These are phyloP conservation scores for Sugiyamaella neomexicana DNA, from an alignment of 1,139 yeast species.

Conservation along the genomic window DNA sequence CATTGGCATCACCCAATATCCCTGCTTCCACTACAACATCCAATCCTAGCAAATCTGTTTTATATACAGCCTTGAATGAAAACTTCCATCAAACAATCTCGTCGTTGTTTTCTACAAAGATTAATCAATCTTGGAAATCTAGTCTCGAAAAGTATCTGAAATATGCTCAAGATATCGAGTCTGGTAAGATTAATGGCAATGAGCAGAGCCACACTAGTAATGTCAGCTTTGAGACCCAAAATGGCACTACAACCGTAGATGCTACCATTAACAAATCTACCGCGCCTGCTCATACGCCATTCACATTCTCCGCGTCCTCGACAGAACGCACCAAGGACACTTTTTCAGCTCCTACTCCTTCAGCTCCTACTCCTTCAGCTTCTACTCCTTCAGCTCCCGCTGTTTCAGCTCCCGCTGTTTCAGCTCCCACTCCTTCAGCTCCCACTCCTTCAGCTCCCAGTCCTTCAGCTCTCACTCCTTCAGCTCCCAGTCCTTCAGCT, in stretches of 20 bases:
- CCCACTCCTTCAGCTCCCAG: too few relatives aligned
- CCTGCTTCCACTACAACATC: conserved; percentile 4
- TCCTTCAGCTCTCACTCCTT: background rate
- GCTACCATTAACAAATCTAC: background rate
- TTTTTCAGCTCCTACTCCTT: background rate
- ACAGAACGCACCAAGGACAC: background rate
- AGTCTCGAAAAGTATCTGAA: conserved; percentile 60
- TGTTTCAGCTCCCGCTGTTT: too few relatives aligned
- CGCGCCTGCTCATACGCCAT: conserved; percentile 9
- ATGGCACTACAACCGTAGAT: background rate
- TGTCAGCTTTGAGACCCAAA: background rate
- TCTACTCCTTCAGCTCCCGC: too few relatives aligned
- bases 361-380: background rate
- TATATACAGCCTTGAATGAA: conserved; percentile 59
- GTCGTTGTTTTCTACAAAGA: conserved; percentile 47
- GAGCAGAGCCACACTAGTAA: background rate
- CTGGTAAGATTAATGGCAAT: conserved; percentile 24
- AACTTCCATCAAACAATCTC: conserved; percentile 57
- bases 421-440: background rate
- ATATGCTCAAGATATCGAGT: conserved; percentile 50
- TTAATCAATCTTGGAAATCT: conserved; percentile 58
- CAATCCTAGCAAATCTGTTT: conserved; percentile 18
- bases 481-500: too few relatives aligned
- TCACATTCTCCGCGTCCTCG: background rate
- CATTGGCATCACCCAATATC: conserved; percentile 16